Conservation (phyloP, 2,329 filamentous ascomycete species). For the Diaporthe sp. region DNA sequence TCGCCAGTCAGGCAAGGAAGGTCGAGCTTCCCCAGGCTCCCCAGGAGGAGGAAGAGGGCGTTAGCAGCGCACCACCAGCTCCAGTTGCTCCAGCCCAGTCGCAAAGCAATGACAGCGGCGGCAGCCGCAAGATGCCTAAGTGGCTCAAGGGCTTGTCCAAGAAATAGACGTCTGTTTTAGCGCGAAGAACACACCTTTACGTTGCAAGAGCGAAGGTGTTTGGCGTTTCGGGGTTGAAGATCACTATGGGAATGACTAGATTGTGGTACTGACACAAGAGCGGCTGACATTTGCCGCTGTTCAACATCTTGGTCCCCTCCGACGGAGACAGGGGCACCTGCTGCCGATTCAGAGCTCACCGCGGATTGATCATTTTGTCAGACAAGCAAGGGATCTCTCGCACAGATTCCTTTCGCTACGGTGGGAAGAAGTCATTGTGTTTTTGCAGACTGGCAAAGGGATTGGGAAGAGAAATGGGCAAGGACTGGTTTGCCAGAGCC, state of each 20-base stretch:
- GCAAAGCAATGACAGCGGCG: conserved; percentile 44
- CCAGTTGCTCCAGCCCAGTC: conserved; percentile 42
- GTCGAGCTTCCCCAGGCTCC: conserved; percentile 72
- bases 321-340: background rate
- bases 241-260: background rate
- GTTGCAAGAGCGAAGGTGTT: conserved; percentile 1
- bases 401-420: background rate
- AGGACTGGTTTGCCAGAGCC: background rate
- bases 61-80: conserved; percentile 37
- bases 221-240: background rate
- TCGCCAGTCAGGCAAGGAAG: conserved; percentile 72
- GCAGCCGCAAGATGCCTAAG: conserved; percentile 67
- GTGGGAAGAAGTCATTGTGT: background rate
- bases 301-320: background rate
- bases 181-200: background rate
- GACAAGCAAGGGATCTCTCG: background rate
- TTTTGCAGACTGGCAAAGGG: background rate
- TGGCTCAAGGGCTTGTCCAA: conserved; percentile 79
- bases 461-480: background rate
- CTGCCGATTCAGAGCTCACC: background rate
- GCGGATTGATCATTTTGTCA: background rate
- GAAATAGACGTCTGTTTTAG: conserved; percentile 61
- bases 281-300: background rate
- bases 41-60: conserved; percentile 50
- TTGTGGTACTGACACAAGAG: background rate